These are phyloP conservation scores for Xylariaceae sp. DNA, from an alignment of 2,329 filamentous ascomycete species.

Conservation along the genomic window DNA sequence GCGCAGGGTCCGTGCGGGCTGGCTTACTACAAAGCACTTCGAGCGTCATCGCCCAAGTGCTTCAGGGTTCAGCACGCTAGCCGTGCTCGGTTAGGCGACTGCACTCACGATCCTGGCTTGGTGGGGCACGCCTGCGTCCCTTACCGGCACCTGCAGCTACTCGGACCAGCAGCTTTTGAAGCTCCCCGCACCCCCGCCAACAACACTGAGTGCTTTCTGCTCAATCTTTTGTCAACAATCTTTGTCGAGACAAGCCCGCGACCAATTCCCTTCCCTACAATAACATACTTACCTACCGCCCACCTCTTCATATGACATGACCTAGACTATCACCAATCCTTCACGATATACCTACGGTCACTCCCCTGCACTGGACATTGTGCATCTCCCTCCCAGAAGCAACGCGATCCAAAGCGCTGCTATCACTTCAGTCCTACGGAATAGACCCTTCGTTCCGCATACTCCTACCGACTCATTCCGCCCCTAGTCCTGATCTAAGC, in stretches of 20 bases:
- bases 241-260: not conserved
- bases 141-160: conserved; percentile 15
- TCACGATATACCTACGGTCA: conserved; percentile 10
- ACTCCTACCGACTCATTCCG: too few species aligned
- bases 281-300: too few species aligned
- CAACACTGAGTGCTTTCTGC: conserved; percentile 10
- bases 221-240: not conserved
- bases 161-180: not conserved
- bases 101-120: not conserved
- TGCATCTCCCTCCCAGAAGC: conserved; percentile 2
- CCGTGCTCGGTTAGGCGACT: not conserved
- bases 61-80: not conserved
- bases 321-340: conserved; percentile 1
- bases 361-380: conserved; percentile 1
- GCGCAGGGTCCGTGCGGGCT: too few species aligned
- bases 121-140: not conserved
- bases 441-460: too few species aligned
- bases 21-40: not conserved
- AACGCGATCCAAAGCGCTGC: not conserved
- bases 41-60: not conserved
- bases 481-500: not conserved
- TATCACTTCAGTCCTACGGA: too few species aligned
- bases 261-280: not conserved
- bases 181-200: conserved; percentile 16
- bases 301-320: conserved; percentile 1